Conservation (phyloP, 2,329 filamentous ascomycete genomes). For the Clathrospora elynae region DNA sequence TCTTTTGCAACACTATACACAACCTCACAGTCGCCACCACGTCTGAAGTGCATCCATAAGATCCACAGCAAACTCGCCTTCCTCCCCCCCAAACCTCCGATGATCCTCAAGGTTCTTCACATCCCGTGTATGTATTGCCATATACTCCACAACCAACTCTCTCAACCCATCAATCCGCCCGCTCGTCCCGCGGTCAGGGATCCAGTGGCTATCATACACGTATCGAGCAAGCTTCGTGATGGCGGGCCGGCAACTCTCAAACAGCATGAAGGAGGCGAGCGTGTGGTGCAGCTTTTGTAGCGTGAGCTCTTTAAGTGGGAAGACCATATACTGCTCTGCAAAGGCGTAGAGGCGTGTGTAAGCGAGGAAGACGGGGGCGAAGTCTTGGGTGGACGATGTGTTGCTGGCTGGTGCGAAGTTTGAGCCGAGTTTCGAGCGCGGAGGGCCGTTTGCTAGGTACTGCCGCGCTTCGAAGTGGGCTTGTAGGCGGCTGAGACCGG, state of each 20-base stretch:
- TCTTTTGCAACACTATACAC: neutral
- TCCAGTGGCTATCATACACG: neutral
- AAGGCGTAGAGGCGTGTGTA: conserved; percentile 2
- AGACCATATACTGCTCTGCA: neutral
- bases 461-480: too few relatives aligned
- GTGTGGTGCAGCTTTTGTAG: neutral
- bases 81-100: neutral
- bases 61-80: neutral
- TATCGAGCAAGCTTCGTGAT: neutral
- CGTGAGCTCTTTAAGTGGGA: neutral
- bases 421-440: too few relatives aligned
- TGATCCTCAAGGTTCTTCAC: neutral
- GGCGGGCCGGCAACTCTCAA: neutral
- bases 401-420: neutral
- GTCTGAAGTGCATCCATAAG: neutral
- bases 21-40: neutral
- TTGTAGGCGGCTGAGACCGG: too few relatives aligned
- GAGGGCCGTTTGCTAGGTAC: too few relatives aligned
- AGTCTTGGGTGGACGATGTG: neutral
- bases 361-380: neutral
- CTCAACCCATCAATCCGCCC: neutral
- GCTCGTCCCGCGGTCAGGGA: too few relatives aligned
- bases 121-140: neutral
- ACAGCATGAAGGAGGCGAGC: neutral
- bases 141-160: neutral